Evolutionary conservation across 1,139 yeast genomes (phyloP).

Genomic region (Ashbya aceris): DNA sequence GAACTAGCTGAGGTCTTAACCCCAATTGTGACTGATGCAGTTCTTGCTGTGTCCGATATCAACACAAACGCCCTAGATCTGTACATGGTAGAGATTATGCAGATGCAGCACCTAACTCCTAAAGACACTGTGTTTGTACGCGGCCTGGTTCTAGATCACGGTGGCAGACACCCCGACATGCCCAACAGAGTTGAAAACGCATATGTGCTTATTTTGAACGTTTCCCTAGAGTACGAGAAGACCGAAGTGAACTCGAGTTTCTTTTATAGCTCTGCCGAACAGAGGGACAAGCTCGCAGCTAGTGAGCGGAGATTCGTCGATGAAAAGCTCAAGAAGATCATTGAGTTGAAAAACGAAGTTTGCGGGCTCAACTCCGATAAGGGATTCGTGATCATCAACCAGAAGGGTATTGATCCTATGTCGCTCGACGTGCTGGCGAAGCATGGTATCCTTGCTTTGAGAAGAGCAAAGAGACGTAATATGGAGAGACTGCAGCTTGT

Average conservation of each 20-base stretch:
- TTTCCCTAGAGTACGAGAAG: slow-evolving; percentile 92
- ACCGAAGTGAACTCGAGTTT: slow-evolving; percentile 97
- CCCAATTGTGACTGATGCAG: slow-evolving; percentile 96
- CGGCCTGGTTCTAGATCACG: slow-evolving; percentile 95
- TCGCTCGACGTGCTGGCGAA: slow-evolving; percentile 90
- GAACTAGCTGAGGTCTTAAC: slow-evolving; percentile 74
- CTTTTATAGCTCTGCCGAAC: slow-evolving; percentile 91
- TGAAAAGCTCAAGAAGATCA: slow-evolving; percentile 81
- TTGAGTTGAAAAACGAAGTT: slow-evolving; percentile 86
- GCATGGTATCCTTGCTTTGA: slow-evolving; percentile 83
- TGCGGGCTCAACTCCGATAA: slow-evolving; percentile 65
- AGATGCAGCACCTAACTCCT: slow-evolving; percentile 90
- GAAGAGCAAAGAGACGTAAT: slow-evolving; percentile 97
- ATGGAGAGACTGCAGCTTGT: slow-evolving; percentile 97
- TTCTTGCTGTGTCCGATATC: slow-evolving; percentile 55
- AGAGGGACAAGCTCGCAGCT: slow-evolving; percentile 89
- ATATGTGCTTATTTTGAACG: slow-evolving; percentile 77
- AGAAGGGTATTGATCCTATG: slow-evolving; percentile 98
- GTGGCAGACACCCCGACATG: slow-evolving; percentile 99
- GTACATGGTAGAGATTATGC: slow-evolving; percentile 97
- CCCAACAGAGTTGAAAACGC: slow-evolving; percentile 83
- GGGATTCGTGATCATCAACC: slow-evolving; percentile 92
- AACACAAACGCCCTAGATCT: slow-evolving; percentile 59
- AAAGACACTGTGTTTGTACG: slow-evolving; percentile 73
- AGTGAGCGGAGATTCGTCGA: slow-evolving; percentile 93